phyloP scores from a whole-genome alignment of 768 basidiomycete genomes.

The Auricularia sp. region DNA sequence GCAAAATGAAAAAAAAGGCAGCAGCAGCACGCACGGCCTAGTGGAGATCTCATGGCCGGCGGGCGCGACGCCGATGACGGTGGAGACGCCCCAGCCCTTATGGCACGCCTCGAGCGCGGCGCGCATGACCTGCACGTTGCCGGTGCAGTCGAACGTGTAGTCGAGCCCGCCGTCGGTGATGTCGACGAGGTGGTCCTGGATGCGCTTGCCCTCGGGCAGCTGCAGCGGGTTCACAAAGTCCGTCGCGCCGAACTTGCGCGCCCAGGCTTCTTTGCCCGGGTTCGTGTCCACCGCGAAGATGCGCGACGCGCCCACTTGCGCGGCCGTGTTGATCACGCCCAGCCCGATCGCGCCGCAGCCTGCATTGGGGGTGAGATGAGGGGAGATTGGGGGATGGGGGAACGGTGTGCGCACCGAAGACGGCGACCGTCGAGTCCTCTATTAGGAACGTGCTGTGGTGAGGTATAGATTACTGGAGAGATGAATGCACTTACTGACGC shows the following conservation, averaged over 20 bases:
- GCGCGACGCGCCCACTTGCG: slow-evolving; percentile 68
- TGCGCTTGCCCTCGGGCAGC: slow-evolving; percentile 68
- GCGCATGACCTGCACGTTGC: slow-evolving; percentile 91
- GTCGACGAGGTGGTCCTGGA: slow-evolving; percentile 83
- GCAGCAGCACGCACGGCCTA: slow-evolving; percentile 49
- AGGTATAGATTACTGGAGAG: background rate
- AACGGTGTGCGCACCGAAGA: slow-evolving; percentile 44
- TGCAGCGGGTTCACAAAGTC: slow-evolving; percentile 82
- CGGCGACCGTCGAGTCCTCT: slow-evolving; percentile 83
- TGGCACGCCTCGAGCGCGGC: slow-evolving; percentile 96
- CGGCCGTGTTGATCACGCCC: slow-evolving; percentile 76
- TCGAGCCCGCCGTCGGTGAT: slow-evolving; percentile 95
- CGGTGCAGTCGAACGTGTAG: slow-evolving; percentile 95
- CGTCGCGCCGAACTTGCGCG: slow-evolving; percentile 85
- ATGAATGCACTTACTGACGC: slow-evolving; percentile 47
- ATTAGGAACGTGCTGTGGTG: no score
- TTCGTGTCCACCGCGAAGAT: slow-evolving; percentile 92
- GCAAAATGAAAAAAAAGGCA: slow-evolving; percentile 11
- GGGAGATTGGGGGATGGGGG: no score
- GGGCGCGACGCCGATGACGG: slow-evolving; percentile 92
- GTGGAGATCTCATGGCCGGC: slow-evolving; percentile 93
- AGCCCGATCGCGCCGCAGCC: slow-evolving; percentile 92
- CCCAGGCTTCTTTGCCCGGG: slow-evolving; percentile 76
- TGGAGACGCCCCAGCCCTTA: slow-evolving; percentile 97
- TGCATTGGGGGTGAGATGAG: no score